Evolutionary conservation across 208 protist species (phyloP).

Genomic region (Tritrichomonas musculus): DNA sequence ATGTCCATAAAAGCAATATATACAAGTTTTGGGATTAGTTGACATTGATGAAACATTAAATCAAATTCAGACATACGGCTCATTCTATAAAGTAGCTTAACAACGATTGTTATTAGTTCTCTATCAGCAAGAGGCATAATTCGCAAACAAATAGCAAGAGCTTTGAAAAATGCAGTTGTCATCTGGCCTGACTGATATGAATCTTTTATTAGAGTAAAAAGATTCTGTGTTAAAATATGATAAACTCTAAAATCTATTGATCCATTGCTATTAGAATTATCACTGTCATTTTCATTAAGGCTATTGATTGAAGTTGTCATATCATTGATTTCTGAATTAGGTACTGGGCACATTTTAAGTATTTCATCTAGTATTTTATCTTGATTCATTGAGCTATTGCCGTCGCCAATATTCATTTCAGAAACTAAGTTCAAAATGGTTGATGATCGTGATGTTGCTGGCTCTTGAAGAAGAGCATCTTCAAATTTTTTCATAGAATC

Average conservation of each 20-base stretch:
- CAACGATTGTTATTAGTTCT: not conserved
- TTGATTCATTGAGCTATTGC: too few species aligned
- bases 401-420: not conserved
- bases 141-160: not conserved
- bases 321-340: too few species aligned
- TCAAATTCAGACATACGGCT: not conserved
- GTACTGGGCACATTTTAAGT: not conserved
- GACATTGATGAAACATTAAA: not conserved
- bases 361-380: not conserved
- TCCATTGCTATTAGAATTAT: not conserved
- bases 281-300: too few species aligned
- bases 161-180: not conserved
- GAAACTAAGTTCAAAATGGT: not conserved
- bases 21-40: not conserved
- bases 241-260: conserved; percentile 21
- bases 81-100: conserved; percentile 5
- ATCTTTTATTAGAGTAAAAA: not conserved
- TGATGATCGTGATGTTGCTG: not conserved
- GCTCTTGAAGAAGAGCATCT: not conserved
- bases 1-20: not conserved
- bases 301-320: too few species aligned
- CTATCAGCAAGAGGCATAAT: not conserved
- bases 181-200: not conserved
- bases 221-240: conserved; percentile 2
- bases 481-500: not conserved